Percentiles rank a stretch among this genome's conserved stretches.
These are phyloP conservation scores for Skeletonema menzelii DNA, from an alignment of 108 stramenopile species.

Conservation along the genomic window DNA sequence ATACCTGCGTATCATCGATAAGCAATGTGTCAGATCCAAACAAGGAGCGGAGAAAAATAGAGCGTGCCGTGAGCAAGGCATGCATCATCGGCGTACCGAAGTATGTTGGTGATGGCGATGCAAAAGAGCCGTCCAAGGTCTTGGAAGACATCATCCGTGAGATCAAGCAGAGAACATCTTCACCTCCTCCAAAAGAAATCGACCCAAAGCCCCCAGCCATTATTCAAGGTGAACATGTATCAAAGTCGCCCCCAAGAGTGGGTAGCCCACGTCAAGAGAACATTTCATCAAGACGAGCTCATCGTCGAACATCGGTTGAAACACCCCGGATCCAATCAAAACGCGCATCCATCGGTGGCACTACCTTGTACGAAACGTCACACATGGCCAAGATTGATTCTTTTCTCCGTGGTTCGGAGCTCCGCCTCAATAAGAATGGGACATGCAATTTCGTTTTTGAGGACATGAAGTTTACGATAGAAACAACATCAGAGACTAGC, in stretches of 20 bases:
- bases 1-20: not conserved
- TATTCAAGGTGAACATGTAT: no score
- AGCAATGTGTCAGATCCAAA: not conserved
- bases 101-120: not conserved
- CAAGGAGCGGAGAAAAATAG: not conserved
- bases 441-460: slow-evolving; percentile 37
- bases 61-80: not conserved
- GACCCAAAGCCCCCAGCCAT: not conserved
- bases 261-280: no score
- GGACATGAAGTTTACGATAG: slow-evolving; percentile 18
- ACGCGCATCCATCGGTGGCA: slow-evolving; percentile 38
- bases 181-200: not conserved
- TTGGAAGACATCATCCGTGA: not conserved
- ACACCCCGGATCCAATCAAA: slow-evolving; percentile 4
- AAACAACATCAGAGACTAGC: slow-evolving; percentile 20
- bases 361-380: slow-evolving; percentile 27
- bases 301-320: not conserved
- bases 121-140: not conserved
- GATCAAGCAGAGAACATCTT: not conserved
- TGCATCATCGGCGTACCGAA: not conserved
- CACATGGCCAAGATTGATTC: slow-evolving; percentile 36
- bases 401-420: slow-evolving; percentile 13
- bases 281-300: not conserved
- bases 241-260: no score
- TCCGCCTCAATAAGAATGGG: slow-evolving; percentile 38